Evolutionary conservation across 164 flowering plant genomes (phyloP), one percentile per base, ranked within the genome.

Genomic region (Sedum album): DNA sequence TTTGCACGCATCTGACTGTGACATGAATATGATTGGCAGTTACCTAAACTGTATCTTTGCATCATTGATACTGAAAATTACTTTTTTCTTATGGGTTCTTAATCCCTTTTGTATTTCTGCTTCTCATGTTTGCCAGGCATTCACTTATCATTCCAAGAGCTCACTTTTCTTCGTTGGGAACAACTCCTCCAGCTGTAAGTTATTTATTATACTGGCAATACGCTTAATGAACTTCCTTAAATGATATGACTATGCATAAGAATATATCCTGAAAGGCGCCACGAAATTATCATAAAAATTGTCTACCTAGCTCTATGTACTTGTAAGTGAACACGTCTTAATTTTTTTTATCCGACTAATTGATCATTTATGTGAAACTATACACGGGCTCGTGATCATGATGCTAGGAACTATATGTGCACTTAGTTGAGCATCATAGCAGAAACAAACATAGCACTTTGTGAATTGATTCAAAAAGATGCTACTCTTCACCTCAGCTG

Each of bases 181-280:
- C 76, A 49, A 93, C 98, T 78, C 97, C 97, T 75, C 93, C 98
- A 35, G 67, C 85, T 62, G 98, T 93, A 82, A 88, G 96, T 87
- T 20, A 44, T 55, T 60, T 60, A 17, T 41, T 55, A 18, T 26
- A 3, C 8, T 25, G 14, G 31, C 31, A 55, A 26, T 25, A 48
- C 7, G 38, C 38, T 3, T 2, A 0, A 35, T 35, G 38, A 35
- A 35, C 3, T 35, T 35, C 38, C 7, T 35, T 35, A 35, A 35
- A 35, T 35, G 38, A n/a, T n/a, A n/a, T n/a, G n/a, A n/a, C 38
- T 35, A 3, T 35, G 38, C 38, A 35, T 35, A 3, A 35, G 38
- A 35, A n/a, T n/a, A n/a, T n/a, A n/a, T n/a, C n/a, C n/a, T n/a
- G n/a, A n/a, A n/a, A n/a, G n/a, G n/a, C n/a, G n/a, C n/a, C n/a